A percentile compares a stretch with the other conserved stretches of the same genome.
These are phyloP conservation scores for Phaeosphaeriaceae sp. DNA, from an alignment of 2,329 filamentous ascomycete species.

Conservation along the genomic window DNA sequence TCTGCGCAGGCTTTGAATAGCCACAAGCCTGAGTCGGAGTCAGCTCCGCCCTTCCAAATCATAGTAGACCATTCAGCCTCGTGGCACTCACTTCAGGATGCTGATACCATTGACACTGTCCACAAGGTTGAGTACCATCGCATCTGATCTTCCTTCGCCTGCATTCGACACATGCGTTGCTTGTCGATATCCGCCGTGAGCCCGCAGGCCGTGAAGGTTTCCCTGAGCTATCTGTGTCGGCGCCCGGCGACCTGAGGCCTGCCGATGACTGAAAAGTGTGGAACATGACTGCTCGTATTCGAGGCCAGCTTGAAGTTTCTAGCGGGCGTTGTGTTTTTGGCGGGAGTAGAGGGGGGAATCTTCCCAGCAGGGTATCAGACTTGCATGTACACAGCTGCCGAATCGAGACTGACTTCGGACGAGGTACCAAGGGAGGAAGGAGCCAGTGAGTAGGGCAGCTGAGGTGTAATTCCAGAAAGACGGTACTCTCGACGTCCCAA, in stretches of 20 bases:
- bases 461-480: constrained; percentile 12
- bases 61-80: background rate
- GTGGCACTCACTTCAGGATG: constrained; percentile 64
- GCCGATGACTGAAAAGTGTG: constrained; percentile 53
- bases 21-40: constrained; percentile 62
- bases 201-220: constrained; percentile 47
- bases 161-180: constrained; percentile 76
- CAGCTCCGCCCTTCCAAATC: background rate
- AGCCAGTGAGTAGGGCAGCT: background rate
- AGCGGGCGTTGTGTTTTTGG: background rate
- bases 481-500: constrained; percentile 19
- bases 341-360: constrained; percentile 9
- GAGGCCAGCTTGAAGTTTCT: background rate
- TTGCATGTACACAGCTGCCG: constrained; percentile 12
- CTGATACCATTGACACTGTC: constrained; percentile 82
- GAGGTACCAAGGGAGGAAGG: constrained; percentile 10
- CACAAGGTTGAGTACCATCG: constrained; percentile 81
- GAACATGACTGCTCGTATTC: constrained; percentile 45
- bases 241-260: constrained; percentile 39
- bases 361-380: constrained; percentile 9
- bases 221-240: constrained; percentile 41
- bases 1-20: constrained; percentile 80
- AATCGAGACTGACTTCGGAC: constrained; percentile 13
- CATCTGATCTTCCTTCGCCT: constrained; percentile 84
- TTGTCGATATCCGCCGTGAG: constrained; percentile 56